phyloP scores from a whole-genome alignment of 2,329 filamentous ascomycete genomes.

The Pseudogymnoascus sp. region DNA sequence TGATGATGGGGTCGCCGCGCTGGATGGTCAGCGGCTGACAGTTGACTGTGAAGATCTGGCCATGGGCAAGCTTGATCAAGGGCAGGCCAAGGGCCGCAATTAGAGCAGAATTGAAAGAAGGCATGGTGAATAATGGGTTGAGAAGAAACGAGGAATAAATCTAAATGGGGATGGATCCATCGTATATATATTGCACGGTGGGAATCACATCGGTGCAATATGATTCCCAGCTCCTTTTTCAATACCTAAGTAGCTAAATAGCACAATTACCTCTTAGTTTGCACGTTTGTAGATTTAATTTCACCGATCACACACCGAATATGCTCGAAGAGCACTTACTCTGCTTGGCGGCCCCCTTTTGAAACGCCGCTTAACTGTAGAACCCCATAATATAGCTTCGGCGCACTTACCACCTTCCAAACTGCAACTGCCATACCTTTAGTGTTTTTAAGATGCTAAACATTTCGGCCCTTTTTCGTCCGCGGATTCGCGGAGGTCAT shows the following conservation, averaged over 20 bases:
- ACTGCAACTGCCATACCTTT: not conserved
- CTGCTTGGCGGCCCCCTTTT: not conserved
- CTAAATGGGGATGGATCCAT: not conserved
- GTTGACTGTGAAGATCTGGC: conserved; percentile 14
- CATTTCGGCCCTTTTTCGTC: not conserved
- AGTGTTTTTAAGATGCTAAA: not conserved
- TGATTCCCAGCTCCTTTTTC: not conserved
- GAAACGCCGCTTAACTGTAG: not conserved
- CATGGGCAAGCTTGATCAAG: not conserved
- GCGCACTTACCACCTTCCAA: not conserved
- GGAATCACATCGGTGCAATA: not conserved
- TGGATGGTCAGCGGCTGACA: conserved; percentile 15
- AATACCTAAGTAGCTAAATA: not conserved
- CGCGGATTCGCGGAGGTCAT: not conserved
- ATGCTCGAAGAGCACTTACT: not conserved
- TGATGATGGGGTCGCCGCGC: conserved; percentile 18
- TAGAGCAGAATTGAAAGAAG: not conserved
- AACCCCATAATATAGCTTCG: not conserved
- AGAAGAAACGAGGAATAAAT: not conserved
- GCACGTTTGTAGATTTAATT: not conserved
- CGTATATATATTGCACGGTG: not conserved
- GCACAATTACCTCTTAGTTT: not conserved
- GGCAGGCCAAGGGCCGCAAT: not conserved
- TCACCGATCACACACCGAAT: not conserved
- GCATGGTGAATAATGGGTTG: not conserved